phyloP scores from a whole-genome alignment of 75 land plant species.

The Adiantum capillusveneris region DNA sequence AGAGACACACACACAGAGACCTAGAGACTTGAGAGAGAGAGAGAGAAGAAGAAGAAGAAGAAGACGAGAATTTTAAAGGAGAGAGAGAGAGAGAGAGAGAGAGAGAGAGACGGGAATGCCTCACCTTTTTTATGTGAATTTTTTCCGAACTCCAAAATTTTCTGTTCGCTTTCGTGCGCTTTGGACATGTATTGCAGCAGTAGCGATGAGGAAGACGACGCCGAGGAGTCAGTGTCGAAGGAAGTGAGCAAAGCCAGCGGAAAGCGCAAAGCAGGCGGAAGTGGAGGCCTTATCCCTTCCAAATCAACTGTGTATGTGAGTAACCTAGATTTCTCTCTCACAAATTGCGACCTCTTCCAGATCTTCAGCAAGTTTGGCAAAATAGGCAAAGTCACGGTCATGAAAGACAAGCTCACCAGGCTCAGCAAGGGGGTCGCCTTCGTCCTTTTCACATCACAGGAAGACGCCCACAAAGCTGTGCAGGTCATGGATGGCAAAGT shows the following conservation, averaged over 20 bases:
- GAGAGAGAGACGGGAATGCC: too few species aligned
- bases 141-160: too few species aligned
- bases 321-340: conserved; percentile 83
- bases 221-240: neutral
- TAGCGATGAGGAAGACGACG: neutral
- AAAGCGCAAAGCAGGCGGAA: conserved; percentile 22
- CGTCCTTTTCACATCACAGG: conserved; percentile 66
- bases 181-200: neutral
- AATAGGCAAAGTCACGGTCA: conserved; percentile 81
- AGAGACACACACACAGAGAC: too few species aligned
- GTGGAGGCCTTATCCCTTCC: conserved; percentile 93
- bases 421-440: conserved; percentile 87
- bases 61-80: too few species aligned
- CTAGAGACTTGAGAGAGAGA: too few species aligned
- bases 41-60: too few species aligned
- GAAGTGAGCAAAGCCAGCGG: neutral
- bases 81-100: too few species aligned
- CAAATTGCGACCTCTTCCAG: conserved; percentile 85
- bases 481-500: conserved; percentile 58
- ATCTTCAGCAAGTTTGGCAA: conserved; percentile 96
- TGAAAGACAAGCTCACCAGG: conserved; percentile 74
- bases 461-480: conserved; percentile 66
- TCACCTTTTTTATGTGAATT: too few species aligned
- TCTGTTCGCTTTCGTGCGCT: too few species aligned
- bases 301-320: conserved; percentile 90